Conservation (phyloP, 129 eudicot genomes). For the Flaveria brownii region DNA sequence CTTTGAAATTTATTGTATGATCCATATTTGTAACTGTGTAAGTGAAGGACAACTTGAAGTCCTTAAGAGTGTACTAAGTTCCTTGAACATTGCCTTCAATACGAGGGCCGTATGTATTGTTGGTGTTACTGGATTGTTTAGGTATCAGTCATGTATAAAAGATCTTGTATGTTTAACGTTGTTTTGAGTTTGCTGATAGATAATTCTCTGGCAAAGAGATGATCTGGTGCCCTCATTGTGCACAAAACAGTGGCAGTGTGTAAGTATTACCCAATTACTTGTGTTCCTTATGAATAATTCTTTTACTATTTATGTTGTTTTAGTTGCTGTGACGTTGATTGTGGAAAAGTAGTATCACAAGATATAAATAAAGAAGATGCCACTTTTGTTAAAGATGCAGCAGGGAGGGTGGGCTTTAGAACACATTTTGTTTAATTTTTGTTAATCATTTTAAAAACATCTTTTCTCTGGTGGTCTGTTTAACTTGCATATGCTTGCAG, state of each 20-base stretch:
- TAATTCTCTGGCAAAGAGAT: slow-evolving; percentile 10
- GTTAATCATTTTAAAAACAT: neutral
- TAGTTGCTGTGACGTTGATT: slow-evolving; percentile 40
- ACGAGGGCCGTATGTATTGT: too few species aligned
- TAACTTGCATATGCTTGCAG: slow-evolving; percentile 15
- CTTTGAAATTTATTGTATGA: too few species aligned
- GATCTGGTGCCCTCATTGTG: slow-evolving; percentile 42
- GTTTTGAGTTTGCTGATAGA: neutral
- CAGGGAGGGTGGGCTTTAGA: slow-evolving; percentile 42
- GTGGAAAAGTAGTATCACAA: neutral
- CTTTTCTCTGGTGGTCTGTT: neutral
- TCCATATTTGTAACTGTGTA: too few species aligned
- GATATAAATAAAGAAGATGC: slow-evolving; percentile 41
- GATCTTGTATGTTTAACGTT: too few species aligned
- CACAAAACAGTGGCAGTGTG: slow-evolving; percentile 28
- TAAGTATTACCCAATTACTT: slow-evolving; percentile 11
- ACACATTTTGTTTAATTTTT: neutral
- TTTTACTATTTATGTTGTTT: neutral
- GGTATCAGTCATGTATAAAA: too few species aligned
- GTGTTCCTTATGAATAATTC: neutral
- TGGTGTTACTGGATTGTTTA: too few species aligned
- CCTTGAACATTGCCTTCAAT: too few species aligned
- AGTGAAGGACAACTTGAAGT: too few species aligned
- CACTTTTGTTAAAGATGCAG: slow-evolving; percentile 40
- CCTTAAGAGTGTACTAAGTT: too few species aligned